Evolutionary conservation across 192 early-diverging fungal genomes (phyloP).

Genomic region (Rhizophagus prolifer): DNA sequence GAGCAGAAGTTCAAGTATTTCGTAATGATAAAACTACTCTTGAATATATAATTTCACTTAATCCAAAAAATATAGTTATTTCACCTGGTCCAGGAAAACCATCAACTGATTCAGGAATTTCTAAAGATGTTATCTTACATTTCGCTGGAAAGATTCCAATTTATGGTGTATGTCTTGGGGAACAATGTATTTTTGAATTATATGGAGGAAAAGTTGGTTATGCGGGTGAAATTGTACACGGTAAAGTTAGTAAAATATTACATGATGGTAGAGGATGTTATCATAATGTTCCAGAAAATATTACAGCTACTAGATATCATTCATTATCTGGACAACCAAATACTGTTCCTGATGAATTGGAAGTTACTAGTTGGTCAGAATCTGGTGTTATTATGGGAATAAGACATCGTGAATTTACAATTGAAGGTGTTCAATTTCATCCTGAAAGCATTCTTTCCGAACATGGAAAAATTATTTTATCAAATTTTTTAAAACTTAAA

Average conservation of each 20-base stretch:
- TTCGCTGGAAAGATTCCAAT: constrained; percentile 96
- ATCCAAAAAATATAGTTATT: constrained; percentile 93
- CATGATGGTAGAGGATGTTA: constrained; percentile 93
- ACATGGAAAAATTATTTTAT: constrained; percentile 82
- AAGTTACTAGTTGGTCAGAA: constrained; percentile 83
- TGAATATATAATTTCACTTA: constrained; percentile 74
- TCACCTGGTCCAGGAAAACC: constrained; percentile 98
- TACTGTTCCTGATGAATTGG: constrained; percentile 80
- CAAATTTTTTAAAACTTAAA: constrained; percentile 85
- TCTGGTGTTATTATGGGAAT: constrained; percentile 93
- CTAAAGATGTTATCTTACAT: constrained; percentile 77
- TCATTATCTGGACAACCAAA: constrained; percentile 85
- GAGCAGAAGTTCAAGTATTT: constrained; percentile 89
- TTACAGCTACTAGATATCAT: constrained; percentile 94
- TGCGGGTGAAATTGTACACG: constrained; percentile 97
- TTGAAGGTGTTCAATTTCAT: constrained; percentile 98
- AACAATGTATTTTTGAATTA: constrained; percentile 96
- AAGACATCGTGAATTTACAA: constrained; percentile 81
- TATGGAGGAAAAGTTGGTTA: constrained; percentile 91
- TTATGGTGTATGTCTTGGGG: constrained; percentile 95
- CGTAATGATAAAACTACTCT: constrained; percentile 94
- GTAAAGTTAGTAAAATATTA: constrained; percentile 87
- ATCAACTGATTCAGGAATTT: constrained; percentile 84
- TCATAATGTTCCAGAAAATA: constrained; percentile 76
- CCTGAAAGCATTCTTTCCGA: constrained; percentile 97